A percentile compares a stretch with the other conserved stretches of the same genome.
Evolutionary conservation across 345 rosid genomes (phyloP).

Genomic region (Dovyalis caffra): DNA sequence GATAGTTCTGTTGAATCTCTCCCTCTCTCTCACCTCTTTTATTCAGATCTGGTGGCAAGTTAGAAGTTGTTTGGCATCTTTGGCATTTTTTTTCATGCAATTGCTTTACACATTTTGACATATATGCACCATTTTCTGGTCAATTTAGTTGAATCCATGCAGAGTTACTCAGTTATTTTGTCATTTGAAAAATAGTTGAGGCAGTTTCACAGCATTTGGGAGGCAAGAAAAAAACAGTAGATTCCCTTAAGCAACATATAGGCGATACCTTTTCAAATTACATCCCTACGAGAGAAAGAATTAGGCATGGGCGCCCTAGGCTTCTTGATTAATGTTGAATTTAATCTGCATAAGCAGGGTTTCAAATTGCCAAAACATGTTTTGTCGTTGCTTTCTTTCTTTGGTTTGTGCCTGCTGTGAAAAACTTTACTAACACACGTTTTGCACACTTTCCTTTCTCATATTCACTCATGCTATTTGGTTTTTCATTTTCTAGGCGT

Average conservation of each 20-base stretch:
- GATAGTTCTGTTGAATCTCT: neutral
- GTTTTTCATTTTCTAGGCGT: constrained; percentile 47
- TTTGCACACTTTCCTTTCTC: neutral
- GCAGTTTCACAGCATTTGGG: neutral
- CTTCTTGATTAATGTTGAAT: neutral
- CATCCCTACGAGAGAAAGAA: neutral
- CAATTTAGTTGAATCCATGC: neutral
- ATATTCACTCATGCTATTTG: constrained; percentile 10
- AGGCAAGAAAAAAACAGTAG: neutral
- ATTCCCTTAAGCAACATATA: neutral
- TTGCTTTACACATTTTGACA: neutral
- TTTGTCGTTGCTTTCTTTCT: neutral
- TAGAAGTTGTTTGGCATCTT: neutral
- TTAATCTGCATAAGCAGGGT: neutral
- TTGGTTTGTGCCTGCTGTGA: neutral
- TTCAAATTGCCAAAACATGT: neutral
- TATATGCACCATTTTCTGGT: neutral
- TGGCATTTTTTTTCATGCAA: neutral
- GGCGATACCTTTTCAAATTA: neutral
- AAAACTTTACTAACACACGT: neutral
- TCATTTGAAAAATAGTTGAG: neutral
- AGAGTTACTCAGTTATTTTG: neutral
- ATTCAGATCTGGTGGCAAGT: neutral
- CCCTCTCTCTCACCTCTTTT: neutral
- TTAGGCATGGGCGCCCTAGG: neutral